Conservation (phyloP, 306 rosid genomes). For the Lithocarpus polystachyus region DNA sequence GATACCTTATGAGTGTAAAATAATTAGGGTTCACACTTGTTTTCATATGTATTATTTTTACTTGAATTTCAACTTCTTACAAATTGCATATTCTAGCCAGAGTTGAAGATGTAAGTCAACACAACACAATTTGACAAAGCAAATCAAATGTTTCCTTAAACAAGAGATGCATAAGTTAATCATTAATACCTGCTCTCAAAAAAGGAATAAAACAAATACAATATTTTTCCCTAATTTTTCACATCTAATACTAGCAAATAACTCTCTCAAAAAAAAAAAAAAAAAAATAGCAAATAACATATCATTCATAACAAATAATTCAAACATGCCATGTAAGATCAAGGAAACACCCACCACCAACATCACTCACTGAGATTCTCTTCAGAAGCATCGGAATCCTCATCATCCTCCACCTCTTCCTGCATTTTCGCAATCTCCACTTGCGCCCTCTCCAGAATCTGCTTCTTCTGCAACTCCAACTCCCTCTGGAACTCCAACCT, state of each 20-base stretch:
- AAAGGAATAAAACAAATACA: slow-evolving; percentile 5
- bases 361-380: slow-evolving; percentile 50
- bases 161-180: background rate
- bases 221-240: background rate
- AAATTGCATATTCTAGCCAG: background rate
- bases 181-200: background rate
- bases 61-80: background rate
- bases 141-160: background rate
- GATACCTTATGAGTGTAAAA: background rate
- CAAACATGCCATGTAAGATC: slow-evolving; percentile 6
- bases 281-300: background rate
- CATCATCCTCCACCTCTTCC: slow-evolving; percentile 42
- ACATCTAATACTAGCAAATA: background rate
- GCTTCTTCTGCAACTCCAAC: slow-evolving; percentile 79
- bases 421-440: slow-evolving; percentile 62
- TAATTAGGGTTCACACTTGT: background rate
- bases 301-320: slow-evolving; percentile 14
- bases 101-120: background rate
- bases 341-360: slow-evolving; percentile 21
- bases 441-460: slow-evolving; percentile 73
- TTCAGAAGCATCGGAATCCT: slow-evolving; percentile 35
- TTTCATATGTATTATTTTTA: background rate
- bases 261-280: background rate
- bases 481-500: slow-evolving; percentile 65
- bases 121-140: background rate